These are phyloP conservation scores for Mycena albidolilacea DNA, from an alignment of 768 basidiomycete genomes.

Conservation along the genomic window DNA sequence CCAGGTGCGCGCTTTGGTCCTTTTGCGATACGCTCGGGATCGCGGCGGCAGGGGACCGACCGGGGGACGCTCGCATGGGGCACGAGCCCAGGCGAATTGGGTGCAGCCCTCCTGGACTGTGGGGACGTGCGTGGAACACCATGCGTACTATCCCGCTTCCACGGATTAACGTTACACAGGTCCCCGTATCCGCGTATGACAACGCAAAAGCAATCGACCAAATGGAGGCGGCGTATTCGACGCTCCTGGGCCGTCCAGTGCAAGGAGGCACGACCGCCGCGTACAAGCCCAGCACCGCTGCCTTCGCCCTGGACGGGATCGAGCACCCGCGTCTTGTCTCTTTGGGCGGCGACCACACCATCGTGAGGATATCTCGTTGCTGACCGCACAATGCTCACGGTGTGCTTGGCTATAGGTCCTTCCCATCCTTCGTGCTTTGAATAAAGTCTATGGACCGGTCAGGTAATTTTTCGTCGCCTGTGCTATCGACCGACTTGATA, in stretches of 20 bases:
- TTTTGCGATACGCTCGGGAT: conserved; percentile 71
- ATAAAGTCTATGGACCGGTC: conserved; percentile 77
- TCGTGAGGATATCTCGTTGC: conserved; percentile 53
- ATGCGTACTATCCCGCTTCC: conserved; percentile 39
- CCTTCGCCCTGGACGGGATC: conserved; percentile 65
- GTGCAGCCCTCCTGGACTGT: conserved; percentile 68
- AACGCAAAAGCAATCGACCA: conserved; percentile 75
- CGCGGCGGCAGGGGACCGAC: conserved; percentile 58
- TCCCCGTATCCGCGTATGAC: conserved; percentile 72
- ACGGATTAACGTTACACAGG: conserved; percentile 48
- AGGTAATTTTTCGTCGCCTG: conserved; percentile 66
- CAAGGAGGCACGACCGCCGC: conserved; percentile 42
- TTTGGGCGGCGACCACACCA: conserved; percentile 82
- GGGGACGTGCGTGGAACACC: conserved; percentile 62
- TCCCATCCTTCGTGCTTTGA: conserved; percentile 76
- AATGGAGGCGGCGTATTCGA: conserved; percentile 76
- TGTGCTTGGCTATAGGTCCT: conserved; percentile 50
- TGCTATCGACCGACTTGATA: conserved; percentile 62
- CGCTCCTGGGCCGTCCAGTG: conserved; percentile 67
- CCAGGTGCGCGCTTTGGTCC: conserved; percentile 77
- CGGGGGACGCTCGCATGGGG: conserved; percentile 67
- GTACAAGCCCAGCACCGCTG: conserved; percentile 44
- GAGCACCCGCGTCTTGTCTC: conserved; percentile 77
- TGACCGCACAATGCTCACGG: not conserved
- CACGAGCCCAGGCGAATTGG: conserved; percentile 61